A percentile compares a stretch with the other conserved stretches of the same genome.
These are phyloP conservation scores for Cordia subcordata DNA, from an alignment of 257 asterid genomes.

Conservation along the genomic window DNA sequence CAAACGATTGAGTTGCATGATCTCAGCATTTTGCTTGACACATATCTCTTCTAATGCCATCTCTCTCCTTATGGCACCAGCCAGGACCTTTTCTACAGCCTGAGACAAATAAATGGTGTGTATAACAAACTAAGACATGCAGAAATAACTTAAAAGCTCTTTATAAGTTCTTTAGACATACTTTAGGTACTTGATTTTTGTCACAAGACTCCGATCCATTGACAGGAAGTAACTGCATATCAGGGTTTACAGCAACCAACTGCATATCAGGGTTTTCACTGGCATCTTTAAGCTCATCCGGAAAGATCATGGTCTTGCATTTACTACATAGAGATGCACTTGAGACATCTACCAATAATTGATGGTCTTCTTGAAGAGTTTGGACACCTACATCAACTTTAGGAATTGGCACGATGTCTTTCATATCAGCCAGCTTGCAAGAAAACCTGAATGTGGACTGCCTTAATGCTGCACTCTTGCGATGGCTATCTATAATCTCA, in stretches of 20 bases:
- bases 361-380: slow-evolving; percentile 39
- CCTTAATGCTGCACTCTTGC: slow-evolving; percentile 58
- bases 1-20: slow-evolving; percentile 87
- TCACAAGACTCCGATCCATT: slow-evolving; percentile 46
- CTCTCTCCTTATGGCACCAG: slow-evolving; percentile 98
- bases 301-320: slow-evolving; percentile 48
- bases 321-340: slow-evolving; percentile 46
- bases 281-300: slow-evolving; percentile 29
- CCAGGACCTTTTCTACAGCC: slow-evolving; percentile 96
- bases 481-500: slow-evolving; percentile 67
- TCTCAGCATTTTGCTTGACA: slow-evolving; percentile 70
- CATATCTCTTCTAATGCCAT: slow-evolving; percentile 94
- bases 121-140: slow-evolving; percentile 20
- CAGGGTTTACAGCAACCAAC: slow-evolving; percentile 69
- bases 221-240: slow-evolving; percentile 84
- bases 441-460: slow-evolving; percentile 76
- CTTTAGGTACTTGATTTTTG: slow-evolving; percentile 77
- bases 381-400: slow-evolving; percentile 91
- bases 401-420: slow-evolving; percentile 41
- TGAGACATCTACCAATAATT: slow-evolving; percentile 24
- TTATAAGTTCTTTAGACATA: slow-evolving; percentile 31
- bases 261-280: slow-evolving; percentile 63
- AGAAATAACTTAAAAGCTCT: slow-evolving; percentile 12
- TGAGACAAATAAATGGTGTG: slow-evolving; percentile 30
- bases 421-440: slow-evolving; percentile 55